phyloP scores from a whole-genome alignment of 2,329 filamentous ascomycete genomes.

The Pseudogymnoascus verrucosus region DNA sequence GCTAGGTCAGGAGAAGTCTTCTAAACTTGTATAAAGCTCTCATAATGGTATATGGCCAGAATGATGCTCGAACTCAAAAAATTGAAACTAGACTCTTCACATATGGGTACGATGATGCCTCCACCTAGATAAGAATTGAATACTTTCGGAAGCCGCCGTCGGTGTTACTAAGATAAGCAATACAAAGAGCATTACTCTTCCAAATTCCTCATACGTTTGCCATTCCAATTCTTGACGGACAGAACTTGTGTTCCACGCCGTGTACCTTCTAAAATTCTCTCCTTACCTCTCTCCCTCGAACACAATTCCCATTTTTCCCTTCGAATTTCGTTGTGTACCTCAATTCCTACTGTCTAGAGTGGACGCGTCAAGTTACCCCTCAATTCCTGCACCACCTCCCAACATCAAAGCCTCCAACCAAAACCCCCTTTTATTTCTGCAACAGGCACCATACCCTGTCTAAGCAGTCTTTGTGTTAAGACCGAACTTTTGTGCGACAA shows the following conservation, averaged over 20 bases:
- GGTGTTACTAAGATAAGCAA: conserved; percentile 3
- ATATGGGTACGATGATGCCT: background rate
- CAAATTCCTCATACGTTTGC: background rate
- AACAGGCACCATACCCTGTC: background rate
- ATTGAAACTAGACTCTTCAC: background rate
- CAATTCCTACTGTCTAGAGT: background rate
- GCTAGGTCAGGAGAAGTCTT: background rate
- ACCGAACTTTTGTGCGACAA: background rate
- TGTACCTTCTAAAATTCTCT: background rate
- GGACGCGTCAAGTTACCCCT: background rate
- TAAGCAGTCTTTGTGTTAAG: background rate
- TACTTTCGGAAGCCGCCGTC: background rate
- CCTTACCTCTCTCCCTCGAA: background rate
- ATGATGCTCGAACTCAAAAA: background rate
- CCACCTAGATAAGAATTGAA: background rate
- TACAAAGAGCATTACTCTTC: background rate
- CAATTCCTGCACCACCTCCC: background rate
- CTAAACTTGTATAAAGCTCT: background rate
- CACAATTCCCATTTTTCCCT: background rate
- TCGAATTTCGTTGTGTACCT: background rate
- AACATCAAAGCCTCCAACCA: background rate
- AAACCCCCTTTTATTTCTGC: background rate
- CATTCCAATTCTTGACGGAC: background rate
- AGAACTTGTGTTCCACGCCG: background rate
- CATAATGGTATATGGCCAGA: background rate